Base-by-base conservation (phyloP, 345 rosid genomes). In the Alliaria petiolata region DNA sequence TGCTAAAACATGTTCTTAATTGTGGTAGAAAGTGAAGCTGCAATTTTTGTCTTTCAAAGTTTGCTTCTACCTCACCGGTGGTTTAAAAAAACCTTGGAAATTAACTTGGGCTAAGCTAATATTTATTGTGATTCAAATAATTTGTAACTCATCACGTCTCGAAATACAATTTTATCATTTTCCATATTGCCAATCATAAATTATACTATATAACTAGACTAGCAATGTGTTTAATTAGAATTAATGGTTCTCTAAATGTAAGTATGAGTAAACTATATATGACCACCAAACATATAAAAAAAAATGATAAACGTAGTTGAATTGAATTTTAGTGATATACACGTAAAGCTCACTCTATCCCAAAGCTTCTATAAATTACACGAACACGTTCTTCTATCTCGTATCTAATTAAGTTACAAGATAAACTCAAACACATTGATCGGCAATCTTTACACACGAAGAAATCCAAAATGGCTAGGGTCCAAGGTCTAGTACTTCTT, bases 341-440 rank as follows among this genome's bases (percentile, higher is more conserved):
- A 67, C 65, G 69, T 75, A 61, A 61, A 28, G 36, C 74, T 68
- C 57, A 67, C 54, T 67, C 56, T 52, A 25, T 68, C 56, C 9
- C 51, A 53, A 12, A 45, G 35, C 60, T 70, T 54, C 80, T 76
- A 70, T 76, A 76, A 56, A 76, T n/a, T 76, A 70, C 61, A 31
- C 5, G 5, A 64, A 31, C 76, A 40, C 50, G 51, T 70, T 54
- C n/a, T 22, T 62, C 35, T 50, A 33, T 42, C 46, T 15, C 52
- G 30, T 12, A 45, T 54, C 74, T 15, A 59, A 60, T n/a, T 16
- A 68, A 62, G 42, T 33, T 13, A 61, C 42, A 16, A 5, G 14
- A 68, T 16, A 61, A 43, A 52, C 42, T 33, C 47, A 51, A 52
- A 54, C n/a, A 69, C 49, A 36, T 35, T 12, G 5, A 43, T 42